phyloP scores from a whole-genome alignment of 345 rosid genomes.

The Ceriops zippeliana region DNA sequence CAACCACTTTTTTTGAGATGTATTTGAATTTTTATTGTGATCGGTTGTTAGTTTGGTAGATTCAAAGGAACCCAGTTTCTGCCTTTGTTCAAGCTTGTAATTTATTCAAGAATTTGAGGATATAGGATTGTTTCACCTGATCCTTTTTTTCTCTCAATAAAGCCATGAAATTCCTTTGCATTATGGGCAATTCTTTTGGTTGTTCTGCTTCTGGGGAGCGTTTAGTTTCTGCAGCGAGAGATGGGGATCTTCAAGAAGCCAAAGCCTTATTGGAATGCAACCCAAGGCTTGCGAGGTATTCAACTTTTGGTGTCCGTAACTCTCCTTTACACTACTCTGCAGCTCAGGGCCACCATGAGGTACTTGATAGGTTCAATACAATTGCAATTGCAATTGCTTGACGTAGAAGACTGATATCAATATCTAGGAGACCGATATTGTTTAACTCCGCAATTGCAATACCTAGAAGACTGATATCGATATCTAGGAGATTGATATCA shows the following conservation, averaged over 20 bases:
- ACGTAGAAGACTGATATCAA: not conserved
- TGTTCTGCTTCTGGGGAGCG: conserved; percentile 99
- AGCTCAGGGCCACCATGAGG: conserved; percentile 99
- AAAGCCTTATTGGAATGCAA: conserved; percentile 88
- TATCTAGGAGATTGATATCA: not conserved
- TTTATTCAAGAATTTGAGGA: not conserved
- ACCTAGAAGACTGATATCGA: not conserved
- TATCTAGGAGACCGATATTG: not conserved
- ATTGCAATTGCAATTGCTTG: no score
- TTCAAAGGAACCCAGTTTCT: not conserved
- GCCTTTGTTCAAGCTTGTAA: not conserved
- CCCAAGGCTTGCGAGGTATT: conserved; percentile 87
- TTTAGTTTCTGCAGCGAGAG: conserved; percentile 95
- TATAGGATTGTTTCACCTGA: not conserved
- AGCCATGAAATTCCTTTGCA: conserved; percentile 69
- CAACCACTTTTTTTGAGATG: conserved; percentile 11
- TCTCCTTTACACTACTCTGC: conserved; percentile 98
- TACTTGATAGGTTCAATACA: conserved; percentile 20
- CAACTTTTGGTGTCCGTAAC: conserved; percentile 91
- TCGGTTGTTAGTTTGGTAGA: conserved; percentile 11
- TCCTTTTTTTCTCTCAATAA: not conserved
- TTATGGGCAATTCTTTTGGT: conserved; percentile 92
- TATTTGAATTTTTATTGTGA: not conserved
- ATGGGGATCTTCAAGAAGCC: conserved; percentile 95
- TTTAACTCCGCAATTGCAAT: no score